Evolutionary conservation across 2,329 filamentous ascomycete species (phyloP), one percentile per base, ranked within the genome.

Genomic region (Verticillium albo-atrum): DNA sequence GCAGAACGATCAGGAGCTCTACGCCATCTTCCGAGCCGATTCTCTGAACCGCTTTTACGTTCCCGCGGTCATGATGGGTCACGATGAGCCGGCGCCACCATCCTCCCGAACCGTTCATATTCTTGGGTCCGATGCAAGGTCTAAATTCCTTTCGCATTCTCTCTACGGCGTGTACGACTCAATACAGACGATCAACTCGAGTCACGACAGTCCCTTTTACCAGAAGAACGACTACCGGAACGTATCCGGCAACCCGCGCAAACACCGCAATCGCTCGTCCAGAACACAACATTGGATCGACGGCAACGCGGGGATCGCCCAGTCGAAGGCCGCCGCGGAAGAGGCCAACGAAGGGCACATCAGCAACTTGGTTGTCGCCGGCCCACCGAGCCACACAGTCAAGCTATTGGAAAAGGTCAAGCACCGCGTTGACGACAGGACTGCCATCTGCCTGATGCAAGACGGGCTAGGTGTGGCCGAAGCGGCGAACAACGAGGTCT

Each of bases 401-500:
- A 70, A 79, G 35, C 85, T 87, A 2, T 70, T 96, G 26, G 68
- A 77, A 3, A 74, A 79, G 0, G 77, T 95, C 58, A 82, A 80
- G 58, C 82, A 91, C 67, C 84, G 91, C 10, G 75, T 96, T n/a
- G 80, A 83, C 51, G 77, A 82, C 3, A 77, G 85, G 28, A 91
- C 89, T 1, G 90, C 91, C 0, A 82, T 97, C 7, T 86, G 90
- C 61, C 83, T 96, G 58, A 72, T 96, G 59, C 89, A 92, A 59
- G 90, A 94, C 63, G 92, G 93, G 1, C 84, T 98, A 73, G 94
- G 95, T 1, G 78, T 92, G 2, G 79, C 92, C n/a, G 92, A 98
- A 55, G 82, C 87, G 55, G 81, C 97, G 47, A 92, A 91, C 66
- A 74, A 81, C 34, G 73, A 82, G 12, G 72, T 96, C 28, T 97